Evolutionary conservation across 73 alveolate species (phyloP).

Genomic region (Stentor coeruleus): DNA sequence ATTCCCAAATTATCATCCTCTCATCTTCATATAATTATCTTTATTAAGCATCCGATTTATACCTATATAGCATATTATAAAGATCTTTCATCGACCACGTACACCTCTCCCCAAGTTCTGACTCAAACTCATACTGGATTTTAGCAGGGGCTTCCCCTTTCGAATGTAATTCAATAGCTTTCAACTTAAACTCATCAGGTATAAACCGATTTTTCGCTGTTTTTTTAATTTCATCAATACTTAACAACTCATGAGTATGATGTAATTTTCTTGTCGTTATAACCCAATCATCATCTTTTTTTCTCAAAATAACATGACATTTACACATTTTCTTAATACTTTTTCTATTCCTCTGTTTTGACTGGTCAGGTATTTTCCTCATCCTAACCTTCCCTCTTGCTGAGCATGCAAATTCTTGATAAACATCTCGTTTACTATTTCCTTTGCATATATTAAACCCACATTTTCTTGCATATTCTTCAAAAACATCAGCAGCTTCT

Average conservation of each 20-base stretch:
- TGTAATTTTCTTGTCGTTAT: neutral
- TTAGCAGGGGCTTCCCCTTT: constrained; percentile 17
- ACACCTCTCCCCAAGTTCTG: neutral
- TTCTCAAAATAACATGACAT: constrained; percentile 6
- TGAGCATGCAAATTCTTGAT: constrained; percentile 22
- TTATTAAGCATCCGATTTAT: neutral
- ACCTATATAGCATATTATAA: constrained; percentile 2
- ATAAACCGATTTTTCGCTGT: constrained; percentile 15
- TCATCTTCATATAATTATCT: too few relatives aligned
- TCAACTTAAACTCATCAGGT: constrained; percentile 3
- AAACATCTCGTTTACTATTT: constrained; percentile 12
- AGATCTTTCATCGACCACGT: constrained; percentile 23
- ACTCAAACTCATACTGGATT: neutral
- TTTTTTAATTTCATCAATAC: constrained; percentile 9
- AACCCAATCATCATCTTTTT: neutral
- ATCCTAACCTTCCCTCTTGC: constrained; percentile 26
- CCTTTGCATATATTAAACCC: constrained; percentile 18
- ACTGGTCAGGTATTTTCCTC: constrained; percentile 6
- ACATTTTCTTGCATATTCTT: constrained; percentile 2
- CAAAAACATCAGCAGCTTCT: constrained; percentile 15
- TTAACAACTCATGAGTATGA: neutral
- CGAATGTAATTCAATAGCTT: neutral
- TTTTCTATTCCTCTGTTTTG: constrained; percentile 14
- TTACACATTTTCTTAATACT: constrained; percentile 24
- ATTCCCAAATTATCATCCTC: neutral